Evolutionary conservation across 2,329 filamentous ascomycete species (phyloP), one percentile per base, ranked within the genome.

Genomic region (Hypoxylon sp.): DNA sequence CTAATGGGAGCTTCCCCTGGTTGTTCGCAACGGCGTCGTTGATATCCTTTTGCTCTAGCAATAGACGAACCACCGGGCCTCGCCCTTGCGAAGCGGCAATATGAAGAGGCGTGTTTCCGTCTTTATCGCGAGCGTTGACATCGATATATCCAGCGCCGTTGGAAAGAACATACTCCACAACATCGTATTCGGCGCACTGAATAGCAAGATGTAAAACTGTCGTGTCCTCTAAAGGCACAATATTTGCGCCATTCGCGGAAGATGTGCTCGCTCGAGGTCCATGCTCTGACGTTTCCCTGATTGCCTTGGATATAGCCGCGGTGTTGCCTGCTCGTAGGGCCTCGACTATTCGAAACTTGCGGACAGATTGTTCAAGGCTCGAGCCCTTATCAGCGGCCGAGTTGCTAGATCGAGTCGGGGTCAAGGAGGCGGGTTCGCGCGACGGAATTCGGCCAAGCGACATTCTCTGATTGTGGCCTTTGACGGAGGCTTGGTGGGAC

Each of bases 261-360:
- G 86, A 86, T 63, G 84, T 84, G 83, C 84, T 91, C 71, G 79
- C 80, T 78, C 87, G 80, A 51, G 84, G 78, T 49, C 81, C 80
- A 64, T 79, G 78, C 55, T 87, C 82, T 63, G 82, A 78, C 40
- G 85, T 87, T 64, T 93, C 91, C 64, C 90, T 86, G 70, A 97
- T 92, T 1, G 92, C 92, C 76, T 91, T 95, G 28, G 92, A 93
- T 72, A 99, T 97, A 36, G 92, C 92, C 12, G 90, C 90, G 0
- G 93, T 97, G 77, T 99, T 95, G 56, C 96, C 96, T 77, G 88
- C 96, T 70, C 95, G 88, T 69, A 99, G 83, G 42, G 94, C 91
- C 80, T 98, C 96, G 75, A 98, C 97, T 48, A 97, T 88, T 70
- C 94, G 90, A 79, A 99, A 99, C 70, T 97, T 94, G 75, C 91